Conservation (phyloP, 1,139 yeast species). For the Geotrichum australiense region DNA sequence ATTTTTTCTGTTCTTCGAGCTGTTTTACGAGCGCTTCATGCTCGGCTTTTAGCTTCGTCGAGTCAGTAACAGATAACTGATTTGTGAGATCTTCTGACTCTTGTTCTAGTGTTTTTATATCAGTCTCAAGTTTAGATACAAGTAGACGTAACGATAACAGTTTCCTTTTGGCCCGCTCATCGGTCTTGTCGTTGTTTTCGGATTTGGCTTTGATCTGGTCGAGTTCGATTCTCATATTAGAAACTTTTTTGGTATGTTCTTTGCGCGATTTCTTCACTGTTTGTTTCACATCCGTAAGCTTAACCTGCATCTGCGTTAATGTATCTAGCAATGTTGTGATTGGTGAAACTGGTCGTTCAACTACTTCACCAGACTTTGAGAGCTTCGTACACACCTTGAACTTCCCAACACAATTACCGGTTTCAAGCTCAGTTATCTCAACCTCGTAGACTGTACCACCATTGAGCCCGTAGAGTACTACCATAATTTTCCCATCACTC, state of each 20-base stretch:
- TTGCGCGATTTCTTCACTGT: constrained; percentile 30
- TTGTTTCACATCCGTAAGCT: constrained; percentile 32
- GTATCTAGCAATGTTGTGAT: constrained; percentile 35
- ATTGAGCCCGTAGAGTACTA: constrained; percentile 27
- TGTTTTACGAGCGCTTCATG: constrained; percentile 21
- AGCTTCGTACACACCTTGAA: constrained; percentile 20
- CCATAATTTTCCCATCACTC: constrained; percentile 10
- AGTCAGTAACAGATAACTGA: constrained; percentile 18
- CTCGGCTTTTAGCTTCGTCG: constrained; percentile 20
- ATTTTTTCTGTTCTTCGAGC: constrained; percentile 18
- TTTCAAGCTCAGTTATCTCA: constrained; percentile 22
- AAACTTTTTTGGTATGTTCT: constrained; percentile 33
- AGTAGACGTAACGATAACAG: constrained; percentile 31
- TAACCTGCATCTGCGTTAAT: constrained; percentile 31
- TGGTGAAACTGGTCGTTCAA: constrained; percentile 32
- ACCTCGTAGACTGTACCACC: constrained; percentile 33
- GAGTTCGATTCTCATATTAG: constrained; percentile 32
- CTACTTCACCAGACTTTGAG: not conserved
- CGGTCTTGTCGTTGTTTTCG: constrained; percentile 33
- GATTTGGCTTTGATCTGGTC: constrained; percentile 30
- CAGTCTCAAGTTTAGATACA: constrained; percentile 33
- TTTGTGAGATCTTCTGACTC: constrained; percentile 19
- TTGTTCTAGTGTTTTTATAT: constrained; percentile 25
- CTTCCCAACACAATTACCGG: constrained; percentile 18
- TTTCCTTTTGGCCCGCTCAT: constrained; percentile 32